Evolutionary conservation across 805 yeast species (phyloP).

Genomic region (Torulaspora indica): DNA sequence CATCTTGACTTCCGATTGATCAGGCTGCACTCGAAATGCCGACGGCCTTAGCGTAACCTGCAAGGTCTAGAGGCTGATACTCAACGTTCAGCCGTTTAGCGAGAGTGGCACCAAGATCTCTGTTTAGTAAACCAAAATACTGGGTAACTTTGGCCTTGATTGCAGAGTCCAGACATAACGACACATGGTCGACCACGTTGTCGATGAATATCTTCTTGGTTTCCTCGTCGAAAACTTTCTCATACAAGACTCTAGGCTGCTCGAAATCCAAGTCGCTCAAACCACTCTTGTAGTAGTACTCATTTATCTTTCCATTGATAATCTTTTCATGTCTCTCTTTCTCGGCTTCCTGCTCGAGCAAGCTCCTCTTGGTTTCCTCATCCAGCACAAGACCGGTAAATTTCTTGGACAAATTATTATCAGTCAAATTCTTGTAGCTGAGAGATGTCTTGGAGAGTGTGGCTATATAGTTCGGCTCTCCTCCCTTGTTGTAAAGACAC

Average conservation of each 20-base stretch:
- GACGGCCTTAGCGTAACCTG: constrained; percentile 34
- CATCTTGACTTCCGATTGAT: neutral
- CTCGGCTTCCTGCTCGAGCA: constrained; percentile 32
- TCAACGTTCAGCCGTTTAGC: constrained; percentile 42
- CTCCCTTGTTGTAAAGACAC: constrained; percentile 46
- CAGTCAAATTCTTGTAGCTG: constrained; percentile 18
- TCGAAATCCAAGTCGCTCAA: constrained; percentile 43
- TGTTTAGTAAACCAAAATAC: constrained; percentile 42
- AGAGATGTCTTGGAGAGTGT: constrained; percentile 24
- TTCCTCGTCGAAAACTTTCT: constrained; percentile 37
- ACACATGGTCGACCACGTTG: constrained; percentile 41
- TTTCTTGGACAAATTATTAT: constrained; percentile 22
- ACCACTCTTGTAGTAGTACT: constrained; percentile 40
- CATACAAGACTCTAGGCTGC: constrained; percentile 44
- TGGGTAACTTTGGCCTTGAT: constrained; percentile 40
- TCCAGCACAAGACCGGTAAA: constrained; percentile 36
- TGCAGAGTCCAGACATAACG: constrained; percentile 28
- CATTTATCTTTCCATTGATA: constrained; percentile 36
- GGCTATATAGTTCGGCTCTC: constrained; percentile 50
- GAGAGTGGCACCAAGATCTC: constrained; percentile 39
- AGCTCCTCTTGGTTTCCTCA: constrained; percentile 25
- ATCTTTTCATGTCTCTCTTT: constrained; percentile 37
- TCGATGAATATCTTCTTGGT: constrained; percentile 36
- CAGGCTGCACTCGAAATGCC: constrained; percentile 22
- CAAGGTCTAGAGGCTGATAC: constrained; percentile 35